These are phyloP conservation scores for Plectranthus barbatus DNA, from an alignment of 257 asterid species.

Conservation along the genomic window DNA sequence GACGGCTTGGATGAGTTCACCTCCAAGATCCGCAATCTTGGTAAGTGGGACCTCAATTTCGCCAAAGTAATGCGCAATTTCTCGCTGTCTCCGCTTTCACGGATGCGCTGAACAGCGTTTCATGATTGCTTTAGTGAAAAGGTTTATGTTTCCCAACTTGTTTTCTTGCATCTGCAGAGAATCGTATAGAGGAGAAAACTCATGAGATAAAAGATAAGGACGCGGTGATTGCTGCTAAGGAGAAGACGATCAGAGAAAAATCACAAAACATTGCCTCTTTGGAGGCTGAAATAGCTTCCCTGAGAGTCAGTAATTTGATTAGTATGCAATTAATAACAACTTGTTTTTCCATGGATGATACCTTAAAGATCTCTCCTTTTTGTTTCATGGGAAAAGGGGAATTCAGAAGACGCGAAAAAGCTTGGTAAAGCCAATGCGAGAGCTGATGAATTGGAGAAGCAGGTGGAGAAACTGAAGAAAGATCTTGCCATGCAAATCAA, in stretches of 20 bases:
- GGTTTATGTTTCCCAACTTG: background rate
- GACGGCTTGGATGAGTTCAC: constrained; percentile 18
- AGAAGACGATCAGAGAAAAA: constrained; percentile 45
- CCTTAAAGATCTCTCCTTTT: background rate
- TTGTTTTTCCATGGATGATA: background rate
- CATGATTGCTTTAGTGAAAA: background rate
- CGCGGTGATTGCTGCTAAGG: constrained; percentile 44
- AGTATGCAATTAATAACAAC: background rate
- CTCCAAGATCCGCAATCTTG: constrained; percentile 56
- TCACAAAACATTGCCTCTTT: constrained; percentile 39
- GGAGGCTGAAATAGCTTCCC: constrained; percentile 53
- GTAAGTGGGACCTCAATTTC: constrained; percentile 22
- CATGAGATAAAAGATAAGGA: constrained; percentile 53
- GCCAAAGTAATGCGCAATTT: background rate
- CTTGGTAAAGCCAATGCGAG: constrained; percentile 48
- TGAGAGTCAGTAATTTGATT: constrained; percentile 38
- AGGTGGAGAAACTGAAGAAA: constrained; percentile 37
- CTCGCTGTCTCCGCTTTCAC: background rate
- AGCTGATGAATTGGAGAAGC: constrained; percentile 50
- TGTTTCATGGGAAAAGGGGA: constrained; percentile 37
- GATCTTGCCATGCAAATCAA: constrained; percentile 37
- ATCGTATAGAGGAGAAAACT: constrained; percentile 43
- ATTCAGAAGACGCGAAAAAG: constrained; percentile 36
- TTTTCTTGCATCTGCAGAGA: constrained; percentile 30
- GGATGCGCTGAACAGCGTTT: background rate